Percentiles rank a stretch among this genome's conserved stretches.
phyloP scores from a whole-genome alignment of 176 grass and related monocot species.

The Phyllostachys edulis region DNA sequence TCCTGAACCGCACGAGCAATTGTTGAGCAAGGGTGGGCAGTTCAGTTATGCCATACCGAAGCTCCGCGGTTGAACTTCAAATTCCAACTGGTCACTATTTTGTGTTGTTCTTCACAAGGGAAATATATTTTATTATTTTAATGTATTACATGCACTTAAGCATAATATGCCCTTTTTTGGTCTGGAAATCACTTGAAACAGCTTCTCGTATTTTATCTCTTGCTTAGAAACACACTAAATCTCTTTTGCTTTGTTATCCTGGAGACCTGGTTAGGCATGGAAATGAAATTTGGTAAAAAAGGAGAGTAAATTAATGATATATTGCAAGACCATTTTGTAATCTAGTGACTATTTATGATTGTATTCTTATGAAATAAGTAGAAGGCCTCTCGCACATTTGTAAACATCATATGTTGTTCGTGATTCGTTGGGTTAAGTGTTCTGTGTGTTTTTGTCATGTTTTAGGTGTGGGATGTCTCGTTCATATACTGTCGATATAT shows the following conservation, averaged over 20 bases:
- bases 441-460: neutral
- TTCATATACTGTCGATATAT: neutral
- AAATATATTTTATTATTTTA: neutral
- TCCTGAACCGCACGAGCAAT: too few relatives aligned
- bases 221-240: neutral
- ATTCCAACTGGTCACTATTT: neutral
- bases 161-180: neutral
- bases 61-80: neutral
- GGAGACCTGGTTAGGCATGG: neutral
- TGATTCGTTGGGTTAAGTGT: neutral
- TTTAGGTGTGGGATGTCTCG: neutral
- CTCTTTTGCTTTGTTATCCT: neutral
- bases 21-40: too few relatives aligned
- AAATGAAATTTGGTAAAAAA: neutral
- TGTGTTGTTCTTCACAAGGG: neutral
- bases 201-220: neutral
- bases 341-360: neutral
- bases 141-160: neutral
- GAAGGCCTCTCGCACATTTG: neutral
- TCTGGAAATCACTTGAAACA: neutral
- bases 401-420: neutral
- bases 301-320: neutral
- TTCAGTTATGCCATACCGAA: too few relatives aligned
- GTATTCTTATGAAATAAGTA: neutral
- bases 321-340: slow-evolving; percentile 1